Evolutionary conservation across 148 eudicot species (phyloP), one percentile per base, ranked within the genome.

Genomic region (Cornus kousa): DNA sequence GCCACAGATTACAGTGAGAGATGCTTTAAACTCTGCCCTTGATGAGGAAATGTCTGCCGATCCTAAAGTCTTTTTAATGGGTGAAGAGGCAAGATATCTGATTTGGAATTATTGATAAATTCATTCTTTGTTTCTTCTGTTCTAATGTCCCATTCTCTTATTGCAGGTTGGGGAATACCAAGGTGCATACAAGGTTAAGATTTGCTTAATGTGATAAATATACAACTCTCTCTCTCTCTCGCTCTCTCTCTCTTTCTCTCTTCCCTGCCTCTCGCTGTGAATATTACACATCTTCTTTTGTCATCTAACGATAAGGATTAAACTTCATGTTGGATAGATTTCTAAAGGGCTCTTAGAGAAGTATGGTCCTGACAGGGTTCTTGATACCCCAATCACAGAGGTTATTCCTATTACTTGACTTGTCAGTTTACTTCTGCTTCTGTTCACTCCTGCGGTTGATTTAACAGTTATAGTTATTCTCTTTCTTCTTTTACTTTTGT

Each of bases 1-100:
- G 7, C 67, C 50, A 60, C 83, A 91, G 96, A 89, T 94, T 86
- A 89, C 85, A 5, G 96, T 94, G 20, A 89, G 96, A 66, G 96
- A 91, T 80, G 98, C 96, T 55, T 74, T 94, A 62, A 94, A 91
- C 74, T 90, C 96, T 70, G 96, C 98, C 16, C 83, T 94, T 77
- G 96, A 91, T 78, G 98, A 94, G 79, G 98, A 94, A 81, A 94
- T 94, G 96, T 85, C 87, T 53, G 94, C 91, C 66, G 98, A 91
- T 76, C 86, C 92, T 22, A 89, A 46, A 35, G 98, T 94, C 64
- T 87, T 89, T 81, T 12, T 94, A 74, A 91, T 94, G 91, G 98
- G 98, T 37, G 96, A 94, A 88, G 98, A 94, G 94, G 98, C 91
- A 82, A 35, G 33, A 50, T 33, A 48, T 35, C 60, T 24, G 57